Percentiles rank a stretch among this genome's conserved stretches.
Conservation (phyloP, 495 filamentous ascomycete species). For the Thozetella sp. region DNA sequence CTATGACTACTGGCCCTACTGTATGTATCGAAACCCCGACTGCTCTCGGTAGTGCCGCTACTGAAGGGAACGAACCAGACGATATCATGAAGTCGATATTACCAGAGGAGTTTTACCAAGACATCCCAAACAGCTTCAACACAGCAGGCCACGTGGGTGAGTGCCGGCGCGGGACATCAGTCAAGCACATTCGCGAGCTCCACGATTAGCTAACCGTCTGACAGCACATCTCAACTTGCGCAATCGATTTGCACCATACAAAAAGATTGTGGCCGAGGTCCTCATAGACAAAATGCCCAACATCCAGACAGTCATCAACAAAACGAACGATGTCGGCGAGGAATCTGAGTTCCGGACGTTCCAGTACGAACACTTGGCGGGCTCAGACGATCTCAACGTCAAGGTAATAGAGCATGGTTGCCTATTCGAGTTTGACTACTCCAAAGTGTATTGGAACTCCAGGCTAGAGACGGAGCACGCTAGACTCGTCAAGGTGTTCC, state of each 20-base stretch:
- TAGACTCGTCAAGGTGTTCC: conserved; percentile 76
- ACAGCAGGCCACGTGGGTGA: conserved; percentile 84
- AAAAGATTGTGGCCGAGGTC: conserved; percentile 78
- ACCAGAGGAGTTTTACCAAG: conserved; percentile 62
- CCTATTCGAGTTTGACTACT: conserved; percentile 70
- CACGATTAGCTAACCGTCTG: conserved; percentile 15
- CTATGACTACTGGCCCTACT: conserved; percentile 85
- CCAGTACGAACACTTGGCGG: conserved; percentile 86
- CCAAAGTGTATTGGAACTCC: conserved; percentile 97
- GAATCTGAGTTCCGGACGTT: conserved; percentile 91
- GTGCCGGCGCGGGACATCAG: conserved; percentile 19
- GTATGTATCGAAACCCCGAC: conserved; percentile 46
- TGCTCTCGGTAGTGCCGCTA: background rate
- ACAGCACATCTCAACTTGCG: conserved; percentile 87
- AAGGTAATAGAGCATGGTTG: conserved; percentile 66
- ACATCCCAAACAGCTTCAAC: conserved; percentile 85
- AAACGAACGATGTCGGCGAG: conserved; percentile 82
- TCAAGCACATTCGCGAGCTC: background rate
- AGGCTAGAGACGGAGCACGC: conserved; percentile 87
- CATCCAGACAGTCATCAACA: conserved; percentile 92
- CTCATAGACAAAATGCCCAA: conserved; percentile 81
- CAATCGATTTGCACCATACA: conserved; percentile 77
- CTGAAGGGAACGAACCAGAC: conserved; percentile 42
- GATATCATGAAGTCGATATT: conserved; percentile 83
- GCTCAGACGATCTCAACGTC: conserved; percentile 78